Evolutionary conservation across 768 basidiomycete species (phyloP).

Genomic region (Tylopilus sp.): DNA sequence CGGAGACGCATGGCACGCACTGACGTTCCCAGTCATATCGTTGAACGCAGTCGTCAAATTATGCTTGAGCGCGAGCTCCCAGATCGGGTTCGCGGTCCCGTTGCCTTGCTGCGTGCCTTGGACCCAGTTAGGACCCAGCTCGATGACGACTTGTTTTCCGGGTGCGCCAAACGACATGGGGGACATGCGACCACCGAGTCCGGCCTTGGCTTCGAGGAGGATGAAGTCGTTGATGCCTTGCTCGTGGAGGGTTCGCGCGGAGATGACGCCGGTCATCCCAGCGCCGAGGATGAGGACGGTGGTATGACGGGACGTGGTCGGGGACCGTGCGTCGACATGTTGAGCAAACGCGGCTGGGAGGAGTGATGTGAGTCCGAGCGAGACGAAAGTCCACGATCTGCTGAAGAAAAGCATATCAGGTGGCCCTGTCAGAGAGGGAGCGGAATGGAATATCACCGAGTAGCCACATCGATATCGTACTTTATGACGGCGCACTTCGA

Average conservation of each 20-base stretch:
- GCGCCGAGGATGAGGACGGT: constrained; percentile 62
- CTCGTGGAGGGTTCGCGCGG: constrained; percentile 55
- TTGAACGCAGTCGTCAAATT: constrained; percentile 44
- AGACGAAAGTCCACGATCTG: background rate
- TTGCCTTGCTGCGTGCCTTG: constrained; percentile 48
- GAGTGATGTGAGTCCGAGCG: constrained; percentile 6
- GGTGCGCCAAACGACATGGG: constrained; percentile 41
- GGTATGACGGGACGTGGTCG: constrained; percentile 13
- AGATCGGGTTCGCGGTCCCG: constrained; percentile 59
- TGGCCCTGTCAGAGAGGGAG: no score
- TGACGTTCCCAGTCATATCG: constrained; percentile 40
- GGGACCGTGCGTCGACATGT: constrained; percentile 7
- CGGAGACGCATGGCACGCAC: constrained; percentile 30
- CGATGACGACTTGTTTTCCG: constrained; percentile 41
- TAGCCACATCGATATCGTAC: background rate
- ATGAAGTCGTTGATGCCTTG: constrained; percentile 55
- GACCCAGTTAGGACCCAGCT: constrained; percentile 62
- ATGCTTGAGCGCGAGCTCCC: constrained; percentile 53
- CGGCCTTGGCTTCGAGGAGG: constrained; percentile 55
- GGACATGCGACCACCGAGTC: constrained; percentile 62
- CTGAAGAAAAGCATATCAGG: constrained; percentile 13
- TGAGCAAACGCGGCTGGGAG: constrained; percentile 6
- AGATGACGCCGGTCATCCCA: constrained; percentile 62
- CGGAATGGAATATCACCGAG: background rate
- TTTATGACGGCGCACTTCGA: background rate